Evolutionary conservation across 768 basidiomycete genomes (phyloP), one percentile per base, ranked within the genome.

Genomic region (Dioszegia aurantiaca): DNA sequence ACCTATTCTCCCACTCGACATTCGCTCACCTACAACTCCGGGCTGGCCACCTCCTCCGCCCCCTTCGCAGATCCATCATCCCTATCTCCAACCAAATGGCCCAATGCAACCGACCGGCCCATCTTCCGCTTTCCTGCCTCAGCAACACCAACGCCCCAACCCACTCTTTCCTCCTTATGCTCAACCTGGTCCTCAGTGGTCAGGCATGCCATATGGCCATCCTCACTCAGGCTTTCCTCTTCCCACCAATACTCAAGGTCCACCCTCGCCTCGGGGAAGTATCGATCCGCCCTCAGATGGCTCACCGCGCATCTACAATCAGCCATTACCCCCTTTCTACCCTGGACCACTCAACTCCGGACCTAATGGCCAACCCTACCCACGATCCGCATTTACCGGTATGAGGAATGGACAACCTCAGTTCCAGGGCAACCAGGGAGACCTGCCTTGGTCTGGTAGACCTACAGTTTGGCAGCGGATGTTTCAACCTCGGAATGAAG

Each of bases 381-480:
- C 33, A 6, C n/a, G n/a, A n/a, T n/a, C n/a, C n/a, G n/a, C n/a
- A n/a, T n/a, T n/a, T n/a, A n/a, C n/a, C n/a, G n/a, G n/a, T n/a
- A n/a, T n/a, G n/a, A n/a, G n/a, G n/a, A n/a, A n/a, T n/a, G n/a
- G n/a, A n/a, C n/a, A n/a, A n/a, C n/a, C n/a, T n/a, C n/a, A n/a
- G n/a, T n/a, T n/a, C n/a, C n/a, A n/a, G n/a, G n/a, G n/a, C n/a
- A n/a, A 19, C 10, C 41, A 23, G 17, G 24, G 33, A 14, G 9
- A 33, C 23, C 33, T 39, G 23, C 48, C 48, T 3, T 51, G 48
- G 48, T 51, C 48, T 23, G 51, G 51, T 1, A 24, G 51, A 23
- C 37, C 36, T 4, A 39, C 37, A 4, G 19, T 53, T 1, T 53
- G 51, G 51, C 19, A 53, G 51, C 19, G 51, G 12, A 53, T 53